Conservation (phyloP, 345 rosid species). For the Limnanthes douglasii region DNA sequence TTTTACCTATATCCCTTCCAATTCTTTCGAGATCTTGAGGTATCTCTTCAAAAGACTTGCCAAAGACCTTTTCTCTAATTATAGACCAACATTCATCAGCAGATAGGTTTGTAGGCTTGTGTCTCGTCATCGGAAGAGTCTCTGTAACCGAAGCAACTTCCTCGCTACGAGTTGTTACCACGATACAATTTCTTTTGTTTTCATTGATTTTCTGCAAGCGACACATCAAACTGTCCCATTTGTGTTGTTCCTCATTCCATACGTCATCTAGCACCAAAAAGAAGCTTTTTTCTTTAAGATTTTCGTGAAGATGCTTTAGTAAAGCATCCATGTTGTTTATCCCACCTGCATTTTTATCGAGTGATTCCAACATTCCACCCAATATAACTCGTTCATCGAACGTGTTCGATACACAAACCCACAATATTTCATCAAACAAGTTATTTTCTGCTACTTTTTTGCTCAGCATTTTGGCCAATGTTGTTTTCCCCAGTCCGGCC, state of each 20-base stretch:
- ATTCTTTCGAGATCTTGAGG: background rate
- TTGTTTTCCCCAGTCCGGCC: constrained; percentile 15
- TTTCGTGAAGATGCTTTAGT: background rate
- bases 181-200: constrained; percentile 1
- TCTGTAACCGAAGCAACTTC: background rate
- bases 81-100: constrained; percentile 8
- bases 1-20: background rate
- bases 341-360: background rate
- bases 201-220: background rate
- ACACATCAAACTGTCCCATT: constrained; percentile 4
- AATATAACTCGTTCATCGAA: background rate
- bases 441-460: background rate
- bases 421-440: background rate
- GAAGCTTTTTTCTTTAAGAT: constrained; percentile 1
- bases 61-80: background rate
- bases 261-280: too few species aligned
- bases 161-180: constrained; percentile 7
- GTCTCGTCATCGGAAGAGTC: background rate
- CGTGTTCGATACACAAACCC: background rate
- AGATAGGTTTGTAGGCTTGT: background rate
- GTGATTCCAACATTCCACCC: too few species aligned
- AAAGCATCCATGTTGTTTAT: background rate
- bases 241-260: constrained; percentile 4
- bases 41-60: too few species aligned
- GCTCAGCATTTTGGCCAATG: constrained; percentile 4